Evolutionary conservation across 1,284 basidiomycete genomes (phyloP).

Genomic region (Pascua guehoae): DNA sequence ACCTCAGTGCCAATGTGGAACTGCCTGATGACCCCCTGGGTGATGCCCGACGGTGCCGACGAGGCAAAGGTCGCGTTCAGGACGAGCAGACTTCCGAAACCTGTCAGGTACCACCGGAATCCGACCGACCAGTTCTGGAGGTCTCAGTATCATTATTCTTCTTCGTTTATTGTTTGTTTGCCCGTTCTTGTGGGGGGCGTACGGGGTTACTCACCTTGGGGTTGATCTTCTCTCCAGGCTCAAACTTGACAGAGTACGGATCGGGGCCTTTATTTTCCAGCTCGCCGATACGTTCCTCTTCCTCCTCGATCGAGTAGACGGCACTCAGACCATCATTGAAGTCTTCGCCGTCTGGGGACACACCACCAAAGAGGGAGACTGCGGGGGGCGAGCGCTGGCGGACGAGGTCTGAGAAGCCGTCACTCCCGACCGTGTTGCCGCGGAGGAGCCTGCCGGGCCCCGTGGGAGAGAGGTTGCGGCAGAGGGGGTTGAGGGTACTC

Average conservation of each 20-base stretch:
- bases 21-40: constrained; percentile 51
- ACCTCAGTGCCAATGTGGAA: constrained; percentile 61
- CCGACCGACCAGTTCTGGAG: constrained; percentile 58
- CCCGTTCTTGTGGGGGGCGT: not conserved
- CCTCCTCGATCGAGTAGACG: constrained; percentile 40
- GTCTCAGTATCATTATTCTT: not conserved
- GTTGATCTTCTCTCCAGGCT: constrained; percentile 44
- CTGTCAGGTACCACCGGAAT: constrained; percentile 65
- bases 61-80: constrained; percentile 60
- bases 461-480: too few relatives aligned
- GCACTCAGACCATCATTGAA: constrained; percentile 40
- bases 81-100: constrained; percentile 60
- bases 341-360: constrained; percentile 34
- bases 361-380: constrained; percentile 40
- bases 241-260: constrained; percentile 44
- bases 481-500: too few relatives aligned
- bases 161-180: too few relatives aligned
- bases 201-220: constrained; percentile 38
- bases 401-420: too few relatives aligned
- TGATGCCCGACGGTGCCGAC: constrained; percentile 44
- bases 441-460: too few relatives aligned
- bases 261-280: constrained; percentile 35
- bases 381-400: constrained; percentile 24
- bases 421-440: too few relatives aligned
- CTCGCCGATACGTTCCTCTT: constrained; percentile 29